These are phyloP conservation scores for Quillaja saponaria DNA, from an alignment of 306 rosid species.

Conservation along the genomic window DNA sequence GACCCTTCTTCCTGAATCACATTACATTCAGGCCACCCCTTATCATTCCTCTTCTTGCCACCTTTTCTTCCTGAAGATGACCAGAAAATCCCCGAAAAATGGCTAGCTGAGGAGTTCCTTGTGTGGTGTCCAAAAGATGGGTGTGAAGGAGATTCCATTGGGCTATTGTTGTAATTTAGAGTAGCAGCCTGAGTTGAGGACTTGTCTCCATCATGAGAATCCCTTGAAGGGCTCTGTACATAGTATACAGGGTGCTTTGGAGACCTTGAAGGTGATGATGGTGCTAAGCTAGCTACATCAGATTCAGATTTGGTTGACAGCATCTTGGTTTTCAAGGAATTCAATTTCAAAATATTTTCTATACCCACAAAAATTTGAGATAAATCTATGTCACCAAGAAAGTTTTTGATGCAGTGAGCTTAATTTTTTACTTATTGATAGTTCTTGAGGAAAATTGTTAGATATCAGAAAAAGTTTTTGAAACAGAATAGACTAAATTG, in stretches of 20 bases:
- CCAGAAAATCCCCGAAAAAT: slow-evolving; percentile 88
- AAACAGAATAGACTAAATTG: neutral
- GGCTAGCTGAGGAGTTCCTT: slow-evolving; percentile 82
- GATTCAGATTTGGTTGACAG: slow-evolving; percentile 80
- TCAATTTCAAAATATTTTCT: too few relatives aligned
- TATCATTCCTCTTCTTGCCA: slow-evolving; percentile 67
- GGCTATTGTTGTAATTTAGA: slow-evolving; percentile 85
- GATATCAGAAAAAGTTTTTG: slow-evolving; percentile 2
- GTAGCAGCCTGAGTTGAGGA: slow-evolving; percentile 87
- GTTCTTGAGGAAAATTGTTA: neutral
- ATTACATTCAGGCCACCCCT: slow-evolving; percentile 98
- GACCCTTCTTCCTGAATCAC: slow-evolving; percentile 90
- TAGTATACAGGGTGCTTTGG: slow-evolving; percentile 77
- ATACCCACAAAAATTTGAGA: too few relatives aligned
- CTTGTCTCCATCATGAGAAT: slow-evolving; percentile 92
- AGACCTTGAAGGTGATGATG: slow-evolving; percentile 93
- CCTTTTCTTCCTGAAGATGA: slow-evolving; percentile 85
- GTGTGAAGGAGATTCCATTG: slow-evolving; percentile 94
- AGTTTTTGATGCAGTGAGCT: neutral
- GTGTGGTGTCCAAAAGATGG: slow-evolving; percentile 93
- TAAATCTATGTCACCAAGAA: neutral
- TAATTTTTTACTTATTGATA: neutral
- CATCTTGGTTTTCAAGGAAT: slow-evolving; percentile 28
- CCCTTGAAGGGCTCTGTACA: slow-evolving; percentile 94
- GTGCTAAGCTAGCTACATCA: slow-evolving; percentile 82